Evolutionary conservation across 2,329 filamentous ascomycete species (phyloP), one percentile per base, ranked within the genome.

Genomic region (Alternaria atra): DNA sequence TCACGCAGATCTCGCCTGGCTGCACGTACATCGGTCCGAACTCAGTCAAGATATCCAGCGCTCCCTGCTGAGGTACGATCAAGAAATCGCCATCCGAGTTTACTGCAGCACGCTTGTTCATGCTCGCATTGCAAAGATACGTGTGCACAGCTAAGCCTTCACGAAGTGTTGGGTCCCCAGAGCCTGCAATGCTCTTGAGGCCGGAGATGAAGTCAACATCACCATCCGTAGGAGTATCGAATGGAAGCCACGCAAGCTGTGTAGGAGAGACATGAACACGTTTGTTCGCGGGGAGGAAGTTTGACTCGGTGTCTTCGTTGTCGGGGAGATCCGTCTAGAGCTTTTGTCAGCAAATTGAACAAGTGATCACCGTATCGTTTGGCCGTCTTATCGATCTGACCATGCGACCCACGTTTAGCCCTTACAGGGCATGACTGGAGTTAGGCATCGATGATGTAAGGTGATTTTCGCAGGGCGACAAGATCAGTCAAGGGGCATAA

Each of bases 21-120:
- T 91, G 85, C n/a, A 94, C 88, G 43, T 92, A 85, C 6, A 94
- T 81, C 72, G 85, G 86, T 46, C 91, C 92, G 48, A 94, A 83
- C 77, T 94, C 91, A 1, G 91, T 94, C 70, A 89, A 87, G 63
- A 94, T 90, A 71, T 94, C 90, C 39, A 94, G 80, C 13, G 85
- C 84, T 2, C 91, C 91, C 64, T 91, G 86, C 74, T 94, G 91
- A 2, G 90, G 84, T 13, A 94, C 90, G 63, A 94, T 89, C 57
- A 94, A 79, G 69, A 92, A 86, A 75, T 94, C 91, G 12, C 91
- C 91, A 73, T 94, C 91, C 1, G 81, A 80, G 42, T 87, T 81
- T 55, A 88, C 89, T 64, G 87, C 83, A 6, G 80, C 77, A 23
- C 68, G 68, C 55, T 66, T 66, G 34, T 73, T 67, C 78, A 80